Base-by-base conservation (phyloP, 2,329 filamentous ascomycete genomes). In the Parasarocladium wereldwijsianum region DNA sequence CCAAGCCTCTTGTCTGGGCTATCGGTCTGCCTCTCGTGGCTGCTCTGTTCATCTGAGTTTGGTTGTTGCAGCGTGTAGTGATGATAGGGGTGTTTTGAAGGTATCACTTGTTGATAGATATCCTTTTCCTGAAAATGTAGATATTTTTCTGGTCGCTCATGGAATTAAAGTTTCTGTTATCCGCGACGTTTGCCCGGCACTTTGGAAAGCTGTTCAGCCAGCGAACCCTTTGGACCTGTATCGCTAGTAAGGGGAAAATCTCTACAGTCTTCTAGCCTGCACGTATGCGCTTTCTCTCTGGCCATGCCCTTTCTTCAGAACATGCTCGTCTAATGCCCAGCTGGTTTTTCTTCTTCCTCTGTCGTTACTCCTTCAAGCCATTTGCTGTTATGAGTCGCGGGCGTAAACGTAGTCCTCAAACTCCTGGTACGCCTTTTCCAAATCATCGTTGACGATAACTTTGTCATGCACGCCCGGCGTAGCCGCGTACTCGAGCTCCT, bases 401-500 rank as follows among this genome's bases (percentile, higher is more conserved):
- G n/a, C n/a, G 44, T 60, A 66, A 29, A 68, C 52, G 34, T 56
- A 67, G 1, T 52, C 50, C 35, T 67, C 70, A 16, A 73, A 50
- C 44, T 69, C 54, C 44, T 55, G 54, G 51, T 66, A 70, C 1
- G 68, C 65, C 37, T 41, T 52, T 29, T 65, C 60, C 11, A 67
- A 49, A 41, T 66, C 46, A 34, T 55, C 49, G 35, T 58, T 58
- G 36, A 57, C 45, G 24, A 57, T 54, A 35, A 50, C 46, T 32
- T 44, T 44, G 41, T 57, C 51, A 33, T 54, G 51, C 1, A 51
- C 70, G 12, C 76, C 78, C 1, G 70, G 68, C 3, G 66, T 69
- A 53, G 75, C 66, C 24, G 77, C 63, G 48, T 70, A 90, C 37
- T 76, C 78, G 36, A 92, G 62, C 60, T 92, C 83, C 27, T 70